Percentiles rank a stretch among this genome's conserved stretches.
These are phyloP conservation scores for Euptelea pleiosperma DNA, from an alignment of 164 flowering plant species.

Conservation along the genomic window DNA sequence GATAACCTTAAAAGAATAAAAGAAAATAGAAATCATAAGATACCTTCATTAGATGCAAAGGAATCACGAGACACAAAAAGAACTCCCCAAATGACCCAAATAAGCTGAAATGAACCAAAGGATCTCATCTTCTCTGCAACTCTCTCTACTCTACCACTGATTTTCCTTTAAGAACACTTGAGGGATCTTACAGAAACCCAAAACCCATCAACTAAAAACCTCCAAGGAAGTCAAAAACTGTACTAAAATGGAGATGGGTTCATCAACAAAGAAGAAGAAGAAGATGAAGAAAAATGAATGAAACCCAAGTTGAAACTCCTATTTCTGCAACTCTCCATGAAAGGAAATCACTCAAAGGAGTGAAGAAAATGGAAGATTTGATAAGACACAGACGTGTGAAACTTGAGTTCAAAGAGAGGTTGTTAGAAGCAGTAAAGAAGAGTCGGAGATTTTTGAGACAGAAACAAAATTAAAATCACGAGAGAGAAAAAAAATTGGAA, in stretches of 20 bases:
- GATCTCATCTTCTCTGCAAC: conserved; percentile 32
- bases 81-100: conserved; percentile 29
- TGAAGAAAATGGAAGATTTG: not conserved
- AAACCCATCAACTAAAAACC: conserved; percentile 3
- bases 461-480: not conserved
- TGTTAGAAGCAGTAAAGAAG: conserved; percentile 5
- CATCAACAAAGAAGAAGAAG: too few relatives aligned
- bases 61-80: conserved; percentile 31
- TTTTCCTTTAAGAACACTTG: not conserved
- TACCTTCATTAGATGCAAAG: conserved; percentile 53
- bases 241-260: too few relatives aligned
- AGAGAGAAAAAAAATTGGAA: not conserved
- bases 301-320: not conserved
- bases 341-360: conserved; percentile 7
- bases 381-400: not conserved
- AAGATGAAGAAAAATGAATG: not conserved
- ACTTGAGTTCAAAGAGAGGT: conserved; percentile 9
- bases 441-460: not conserved
- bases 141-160: not conserved
- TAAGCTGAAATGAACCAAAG: conserved; percentile 30
- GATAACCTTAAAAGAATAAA: too few relatives aligned
- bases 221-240: too few relatives aligned
- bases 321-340: conserved; percentile 1
- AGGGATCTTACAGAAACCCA: conserved; percentile 9
- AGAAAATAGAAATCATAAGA: too few relatives aligned